phyloP scores from a whole-genome alignment of 257 asterid species.

The Nicotiana undulata region DNA sequence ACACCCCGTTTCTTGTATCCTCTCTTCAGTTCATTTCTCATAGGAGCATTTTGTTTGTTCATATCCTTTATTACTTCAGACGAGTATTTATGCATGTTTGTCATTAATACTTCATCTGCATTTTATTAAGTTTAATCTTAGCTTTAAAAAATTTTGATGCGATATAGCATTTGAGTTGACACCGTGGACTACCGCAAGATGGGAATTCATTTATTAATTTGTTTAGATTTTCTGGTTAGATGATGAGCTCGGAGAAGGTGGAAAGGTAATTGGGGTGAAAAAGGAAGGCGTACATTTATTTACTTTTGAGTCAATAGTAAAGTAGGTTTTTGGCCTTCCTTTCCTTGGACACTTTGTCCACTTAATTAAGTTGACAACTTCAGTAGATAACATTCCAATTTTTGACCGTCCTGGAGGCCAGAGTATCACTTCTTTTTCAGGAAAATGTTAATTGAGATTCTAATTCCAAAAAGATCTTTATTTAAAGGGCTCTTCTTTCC shows the following conservation, averaged over 20 bases:
- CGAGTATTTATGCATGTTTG: background rate
- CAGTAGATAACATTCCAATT: background rate
- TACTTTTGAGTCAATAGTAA: background rate
- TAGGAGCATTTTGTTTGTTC: background rate
- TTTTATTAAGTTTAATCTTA: background rate
- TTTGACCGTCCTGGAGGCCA: background rate
- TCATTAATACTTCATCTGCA: background rate
- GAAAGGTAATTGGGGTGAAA: background rate
- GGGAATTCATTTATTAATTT: background rate
- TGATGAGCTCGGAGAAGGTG: background rate
- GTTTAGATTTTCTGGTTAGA: background rate
- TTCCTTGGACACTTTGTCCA: background rate
- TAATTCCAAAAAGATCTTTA: background rate
- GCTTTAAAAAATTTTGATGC: background rate
- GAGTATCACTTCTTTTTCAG: background rate
- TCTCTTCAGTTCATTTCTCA: background rate
- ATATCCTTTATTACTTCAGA: conserved; percentile 4
- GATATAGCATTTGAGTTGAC: background rate
- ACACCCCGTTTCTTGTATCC: conserved; percentile 10
- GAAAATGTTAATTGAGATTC: background rate
- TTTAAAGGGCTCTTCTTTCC: too few relatives aligned
- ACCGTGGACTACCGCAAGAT: background rate
- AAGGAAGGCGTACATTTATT: background rate
- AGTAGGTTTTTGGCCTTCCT: background rate
- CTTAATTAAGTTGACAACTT: background rate